Base-by-base conservation (phyloP, 2,329 filamentous ascomycete genomes). In the Chlorencoelia australis region DNA sequence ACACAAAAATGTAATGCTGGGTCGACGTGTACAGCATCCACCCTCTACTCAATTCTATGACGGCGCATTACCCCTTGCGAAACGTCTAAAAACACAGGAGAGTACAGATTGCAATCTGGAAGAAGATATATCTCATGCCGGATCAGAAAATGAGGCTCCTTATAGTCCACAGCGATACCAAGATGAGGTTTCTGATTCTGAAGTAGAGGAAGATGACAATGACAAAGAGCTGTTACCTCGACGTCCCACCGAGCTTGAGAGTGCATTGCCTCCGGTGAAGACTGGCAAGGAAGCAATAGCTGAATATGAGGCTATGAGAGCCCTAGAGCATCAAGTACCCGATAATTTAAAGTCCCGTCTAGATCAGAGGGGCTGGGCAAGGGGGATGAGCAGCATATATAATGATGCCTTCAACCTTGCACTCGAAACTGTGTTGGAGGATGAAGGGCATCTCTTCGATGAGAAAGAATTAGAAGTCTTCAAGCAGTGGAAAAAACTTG, bases 381-480 rank as follows among this genome's bases (percentile, higher is more conserved):
- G 70, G 51, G 85, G 86, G 0, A 79, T 76, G 56, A 93, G 79
- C 52, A 96, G 88, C 1, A 85, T 98, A 37, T 98, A 98, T 52
- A 86, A 95, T 13, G 91, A 98, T 61, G 91, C 91, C 1, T 98
- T 98, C 66, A 94, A 94, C 53, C 67, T 96, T 10, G 86, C 89
- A 2, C 64, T 98, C 32, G 79, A 89, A 41, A 94, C 85, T 0
- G 91, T 98, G 3, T 63, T 96, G 9, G 78, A 85, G 32, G 85
- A 96, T 39, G 91, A 98, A 59, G 71, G 74, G 1, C 85, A 94
- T 59, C 64, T 98, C 0, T 98, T 96, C 55, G 73, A 91, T 50
- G 73, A 77, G 40, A 79, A 75, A 13, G 91, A 98, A 59, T 73
- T 69, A 51, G 66, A 71, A 10, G 69, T 96, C 0, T 96, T 98